phyloP scores from a whole-genome alignment of 768 basidiomycete genomes.

The Ramaria rubella region DNA sequence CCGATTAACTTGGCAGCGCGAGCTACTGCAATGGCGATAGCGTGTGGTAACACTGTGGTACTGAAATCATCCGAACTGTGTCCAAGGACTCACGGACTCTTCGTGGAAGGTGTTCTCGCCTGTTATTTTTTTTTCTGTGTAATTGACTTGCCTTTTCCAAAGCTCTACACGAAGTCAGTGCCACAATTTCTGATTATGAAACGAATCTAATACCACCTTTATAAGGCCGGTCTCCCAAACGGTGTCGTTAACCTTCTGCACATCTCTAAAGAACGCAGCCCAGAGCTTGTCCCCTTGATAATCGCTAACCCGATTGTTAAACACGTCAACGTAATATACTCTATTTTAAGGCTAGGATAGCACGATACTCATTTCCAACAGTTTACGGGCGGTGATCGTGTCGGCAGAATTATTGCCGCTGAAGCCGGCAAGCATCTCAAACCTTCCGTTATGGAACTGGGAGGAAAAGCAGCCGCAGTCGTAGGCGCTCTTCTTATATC shows the following conservation, averaged over 20 bases:
- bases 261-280: conserved; percentile 37
- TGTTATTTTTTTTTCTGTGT: background rate
- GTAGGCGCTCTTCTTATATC: conserved; percentile 25
- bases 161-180: conserved; percentile 36
- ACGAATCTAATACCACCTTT: background rate
- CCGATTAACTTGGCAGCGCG: conserved; percentile 40
- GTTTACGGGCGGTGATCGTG: conserved; percentile 52
- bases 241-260: conserved; percentile 55
- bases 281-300: conserved; percentile 40
- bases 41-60: conserved; percentile 53
- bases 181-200: background rate
- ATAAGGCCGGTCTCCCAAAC: conserved; percentile 48
- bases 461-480: conserved; percentile 47
- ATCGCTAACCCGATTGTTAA: conserved; percentile 49
- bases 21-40: conserved; percentile 38
- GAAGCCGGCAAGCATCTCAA: conserved; percentile 53
- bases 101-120: conserved; percentile 26
- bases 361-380: conserved; percentile 12
- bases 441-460: conserved; percentile 49
- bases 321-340: conserved; percentile 41
- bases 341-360: background rate
- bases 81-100: conserved; percentile 40
- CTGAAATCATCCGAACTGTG: conserved; percentile 47
- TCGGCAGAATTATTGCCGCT: conserved; percentile 45
- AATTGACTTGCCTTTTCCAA: background rate